These are phyloP conservation scores for Circinella minor DNA, from an alignment of 371 early-diverging fungal genomes.

Conservation along the genomic window DNA sequence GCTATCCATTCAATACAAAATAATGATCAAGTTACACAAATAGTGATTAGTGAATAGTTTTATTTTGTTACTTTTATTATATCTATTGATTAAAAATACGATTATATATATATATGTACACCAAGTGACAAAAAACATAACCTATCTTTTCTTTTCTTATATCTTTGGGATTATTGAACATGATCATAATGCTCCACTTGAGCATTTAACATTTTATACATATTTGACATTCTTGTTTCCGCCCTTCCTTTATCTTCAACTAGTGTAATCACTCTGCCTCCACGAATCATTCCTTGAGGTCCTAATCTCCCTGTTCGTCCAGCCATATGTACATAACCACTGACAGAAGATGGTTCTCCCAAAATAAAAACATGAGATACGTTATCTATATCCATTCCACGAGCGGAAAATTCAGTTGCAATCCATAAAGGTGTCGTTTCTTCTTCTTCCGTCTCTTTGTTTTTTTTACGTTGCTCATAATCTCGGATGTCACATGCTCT, in stretches of 20 bases:
- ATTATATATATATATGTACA: no score
- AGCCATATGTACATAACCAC: slow-evolving; percentile 84
- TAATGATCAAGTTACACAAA: not conserved
- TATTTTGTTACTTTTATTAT: not conserved
- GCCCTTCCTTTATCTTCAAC: slow-evolving; percentile 52
- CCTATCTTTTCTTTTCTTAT: no score
- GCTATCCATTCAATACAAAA: slow-evolving; percentile 4
- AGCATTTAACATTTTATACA: slow-evolving; percentile 43
- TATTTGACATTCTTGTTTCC: slow-evolving; percentile 37
- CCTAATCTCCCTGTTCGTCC: slow-evolving; percentile 81
- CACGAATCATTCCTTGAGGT: slow-evolving; percentile 23
- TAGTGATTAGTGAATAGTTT: not conserved
- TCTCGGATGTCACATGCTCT: slow-evolving; percentile 35
- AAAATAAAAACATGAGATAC: slow-evolving; percentile 87
- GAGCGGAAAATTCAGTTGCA: slow-evolving; percentile 79
- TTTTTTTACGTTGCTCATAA: slow-evolving; percentile 2
- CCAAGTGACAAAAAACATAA: no score
- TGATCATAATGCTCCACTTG: slow-evolving; percentile 34
- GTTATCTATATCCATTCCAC: slow-evolving; percentile 89
- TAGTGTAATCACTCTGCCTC: slow-evolving; percentile 65
- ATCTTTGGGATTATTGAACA: slow-evolving; percentile 31
- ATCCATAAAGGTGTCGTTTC: slow-evolving; percentile 46
- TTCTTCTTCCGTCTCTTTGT: not conserved
- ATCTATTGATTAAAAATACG: no score
- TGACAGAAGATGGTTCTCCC: slow-evolving; percentile 64